Conservation (phyloP, 2,329 filamentous ascomycete species). For the Fusarium sp. region DNA sequence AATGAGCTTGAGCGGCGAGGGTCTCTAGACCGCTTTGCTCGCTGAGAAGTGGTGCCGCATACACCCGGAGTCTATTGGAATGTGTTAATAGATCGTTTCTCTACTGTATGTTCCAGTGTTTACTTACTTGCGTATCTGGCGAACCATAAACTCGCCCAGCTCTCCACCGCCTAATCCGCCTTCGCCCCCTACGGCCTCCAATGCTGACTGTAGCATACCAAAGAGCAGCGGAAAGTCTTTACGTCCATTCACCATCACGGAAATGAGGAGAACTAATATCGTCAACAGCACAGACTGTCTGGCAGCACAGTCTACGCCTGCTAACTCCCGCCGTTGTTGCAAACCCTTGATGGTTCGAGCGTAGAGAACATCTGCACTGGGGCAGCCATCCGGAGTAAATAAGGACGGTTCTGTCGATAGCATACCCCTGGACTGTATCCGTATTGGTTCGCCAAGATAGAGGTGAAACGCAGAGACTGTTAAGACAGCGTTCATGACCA, state of each 20-base stretch:
- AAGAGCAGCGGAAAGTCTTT: conserved; percentile 38
- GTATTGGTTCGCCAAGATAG: too few species aligned
- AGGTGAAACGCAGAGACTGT: conserved; percentile 19
- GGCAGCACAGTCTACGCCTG: background rate
- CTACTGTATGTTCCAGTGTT: too few species aligned
- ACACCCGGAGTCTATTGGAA: background rate
- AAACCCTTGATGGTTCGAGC: conserved; percentile 16
- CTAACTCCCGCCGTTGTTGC: background rate
- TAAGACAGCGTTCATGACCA: conserved; percentile 24
- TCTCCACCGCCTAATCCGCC: conserved; percentile 19
- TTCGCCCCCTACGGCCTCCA: conserved; percentile 35
- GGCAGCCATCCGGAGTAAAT: background rate
- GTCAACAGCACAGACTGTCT: conserved; percentile 23
- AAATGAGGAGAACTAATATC: conserved; percentile 35
- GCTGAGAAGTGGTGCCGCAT: conserved; percentile 19
- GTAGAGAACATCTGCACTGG: conserved; percentile 21
- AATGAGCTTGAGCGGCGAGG: background rate
- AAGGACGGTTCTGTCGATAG: too few species aligned
- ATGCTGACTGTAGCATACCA: conserved; percentile 29
- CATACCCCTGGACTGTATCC: too few species aligned
- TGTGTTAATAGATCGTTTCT: too few species aligned
- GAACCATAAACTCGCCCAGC: conserved; percentile 19
- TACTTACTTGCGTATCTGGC: conserved; percentile 33
- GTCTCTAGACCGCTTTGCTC: conserved; percentile 7
- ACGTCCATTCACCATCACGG: conserved; percentile 34